Base-by-base conservation (phyloP, 306 rosid genomes). In the Castanospermum australe region DNA sequence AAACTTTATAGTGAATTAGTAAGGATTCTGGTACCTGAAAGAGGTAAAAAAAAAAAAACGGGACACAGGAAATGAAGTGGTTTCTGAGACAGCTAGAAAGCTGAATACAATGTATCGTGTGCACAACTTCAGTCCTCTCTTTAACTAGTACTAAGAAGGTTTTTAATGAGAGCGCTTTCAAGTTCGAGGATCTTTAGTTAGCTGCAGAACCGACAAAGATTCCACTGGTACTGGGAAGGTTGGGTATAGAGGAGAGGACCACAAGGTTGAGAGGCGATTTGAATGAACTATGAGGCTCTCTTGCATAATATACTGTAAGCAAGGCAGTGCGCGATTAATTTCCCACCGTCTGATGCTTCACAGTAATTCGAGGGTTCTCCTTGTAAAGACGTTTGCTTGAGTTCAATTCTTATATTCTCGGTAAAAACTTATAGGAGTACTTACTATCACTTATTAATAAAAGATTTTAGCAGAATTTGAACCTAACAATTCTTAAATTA, bases 131-230 rank as follows among this genome's bases (percentile, higher is more conserved):
- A 79, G 55, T 47, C 18, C 42, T n/a, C n/a, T 47, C 21, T 45
- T 30, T 13, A 32, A n/a, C n/a, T 0, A 35, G 38, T 21, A 70
- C 36, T 57, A 13, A 39, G 68, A 70, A 59, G 69, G 39, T 8
- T 79, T 81, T 41, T 42, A 38, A 28, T 44, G 62, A 41, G 65
- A 50, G 78, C 66, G 76, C 4, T 63, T 54, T 81, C 59, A 48
- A 21, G n/a, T n/a, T n/a, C 50, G 67, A 56, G 85, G 81, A 78
- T 84, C 64, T 73, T 73, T 67, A 5, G 73, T 56, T 78, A 61
- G 70, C 28, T 55, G 82, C 67, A 77, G 79, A 78, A 65, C 10
- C 78, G 67, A 75, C 73, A 63, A 50, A 82, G 47, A 76, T 67
- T 54, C 48, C 70, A 68, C 38, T 24, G 21, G 69, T 33, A 79